Evolutionary conservation across 768 basidiomycete genomes (phyloP), one percentile per base, ranked within the genome.

Genomic region (Dictyophora rubrovolvata): DNA sequence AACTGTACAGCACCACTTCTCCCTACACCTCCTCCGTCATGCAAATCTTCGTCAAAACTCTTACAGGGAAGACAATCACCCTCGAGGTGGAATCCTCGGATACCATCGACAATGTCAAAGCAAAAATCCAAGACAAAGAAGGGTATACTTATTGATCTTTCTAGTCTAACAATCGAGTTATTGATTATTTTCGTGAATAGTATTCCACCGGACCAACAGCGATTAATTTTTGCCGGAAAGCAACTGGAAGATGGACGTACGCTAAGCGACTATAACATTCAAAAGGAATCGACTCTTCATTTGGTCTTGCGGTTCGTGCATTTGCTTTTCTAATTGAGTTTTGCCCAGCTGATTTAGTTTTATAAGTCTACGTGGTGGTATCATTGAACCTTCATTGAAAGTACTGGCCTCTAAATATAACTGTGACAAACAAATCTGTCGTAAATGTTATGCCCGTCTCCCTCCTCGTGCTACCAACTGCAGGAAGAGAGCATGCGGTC

Each of bases 381-480:
- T 99, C 79, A 98, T 99, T 65, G 96, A 99, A 78, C 96, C 96
- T 63, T 98, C 96, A 64, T 78, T 99, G 69, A 97, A 97, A 77
- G 92, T 93, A 47, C 84, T 98, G 62, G 96, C 96, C 60, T 81
- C 87, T 72, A 95, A 95, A 74, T 96, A 93, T 85, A 97, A 97
- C 78, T 97, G 93, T 73, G 93, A 96, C 77, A 95, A 95, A 82
- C 91, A 94, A 73, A 97, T 97, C 69, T 98, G 96, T 83, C 93
- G 96, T 75, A 97, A 97, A 76, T 98, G 96, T 80, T 98, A 98
- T 74, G 96, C 96, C 49, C 95, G 96, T 67, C 95, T 98, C 67
- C 95, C 96, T 64, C 95, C 94, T 56, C 93, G 96, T 72, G 96
- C 96, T 37, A 97, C 94, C 78, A 98, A 99, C 84, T 98, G 96